Base-by-base conservation (phyloP, 1,284 basidiomycete species). In the Austroboletus novae-zelandiae region DNA sequence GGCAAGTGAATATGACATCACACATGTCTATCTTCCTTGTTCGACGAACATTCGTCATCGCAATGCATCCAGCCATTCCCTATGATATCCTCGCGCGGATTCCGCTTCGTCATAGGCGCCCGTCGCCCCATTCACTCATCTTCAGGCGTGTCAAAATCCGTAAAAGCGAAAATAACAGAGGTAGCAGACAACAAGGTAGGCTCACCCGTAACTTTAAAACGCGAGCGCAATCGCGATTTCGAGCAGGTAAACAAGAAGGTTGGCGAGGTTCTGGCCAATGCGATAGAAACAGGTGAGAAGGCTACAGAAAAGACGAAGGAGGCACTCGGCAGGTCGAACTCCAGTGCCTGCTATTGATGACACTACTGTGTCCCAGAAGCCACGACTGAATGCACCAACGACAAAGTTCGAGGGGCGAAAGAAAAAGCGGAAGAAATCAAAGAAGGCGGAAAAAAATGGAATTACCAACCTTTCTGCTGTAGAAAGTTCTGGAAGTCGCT, bases 141-240 rank as follows among this genome's bases (percentile, higher is more conserved):
- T 9, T 76, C 78, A 2, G 56, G 67, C 8, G 69, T 74, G 5
- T 65, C 60, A 5, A 82, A 81, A 61, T 76, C 77, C 0, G 71
- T 81, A n/a, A 78, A 75, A 8, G 84, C 86, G 54, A 86, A 80
- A 57, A 80, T 81, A n/a, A 67, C 74, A 1, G 81, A 84, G 47
- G 74, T 77, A 4, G 83, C 82, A 27, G 73, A 81, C 42, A 23
- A 81, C 42, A 23, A 23, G 61, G 86, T 85, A 31, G 27, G 71
- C 57, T 13, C 40, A 14, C 6, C 14, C 2, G 14, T 40, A 5
- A 23, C 20, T 34, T 23, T 23, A 6, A n/a, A 9, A 5, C 10
- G 9, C 5, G 11, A 17, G 9, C 15, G n/a, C 14, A 9, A 15
- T 40, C n/a, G 27, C 18, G 7, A 36, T 25, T 34, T 40, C 31